Conservation (phyloP, 163 green algal species). For the Scenedesmus sp. region DNA sequence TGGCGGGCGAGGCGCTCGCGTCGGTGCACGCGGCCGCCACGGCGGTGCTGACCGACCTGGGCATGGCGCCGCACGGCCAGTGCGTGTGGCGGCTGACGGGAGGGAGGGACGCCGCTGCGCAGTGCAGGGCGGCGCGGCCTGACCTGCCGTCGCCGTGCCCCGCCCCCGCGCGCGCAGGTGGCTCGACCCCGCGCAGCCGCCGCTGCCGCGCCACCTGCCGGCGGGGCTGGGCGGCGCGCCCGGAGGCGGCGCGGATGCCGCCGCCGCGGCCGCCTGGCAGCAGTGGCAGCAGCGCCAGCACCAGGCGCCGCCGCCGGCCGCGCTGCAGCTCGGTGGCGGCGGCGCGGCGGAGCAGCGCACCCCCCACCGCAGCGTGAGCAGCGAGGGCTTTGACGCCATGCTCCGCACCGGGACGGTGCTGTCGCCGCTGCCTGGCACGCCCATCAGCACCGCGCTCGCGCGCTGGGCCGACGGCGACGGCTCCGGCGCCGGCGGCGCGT, state of each 20-base stretch:
- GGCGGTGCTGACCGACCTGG: background rate
- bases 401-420: too few relatives aligned
- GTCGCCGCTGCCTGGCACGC: too few relatives aligned
- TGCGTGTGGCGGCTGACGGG: background rate
- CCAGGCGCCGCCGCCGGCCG: too few relatives aligned
- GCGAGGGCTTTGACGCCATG: constrained; percentile 14
- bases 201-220: background rate
- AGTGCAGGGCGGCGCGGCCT: background rate
- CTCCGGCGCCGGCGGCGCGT: too few relatives aligned
- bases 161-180: too few relatives aligned
- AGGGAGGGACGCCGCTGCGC: background rate
- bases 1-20: background rate
- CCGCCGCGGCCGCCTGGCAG: too few relatives aligned
- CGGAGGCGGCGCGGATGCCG: too few relatives aligned
- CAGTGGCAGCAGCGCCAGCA: too few relatives aligned
- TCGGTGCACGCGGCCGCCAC: background rate
- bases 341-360: background rate
- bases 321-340: too few relatives aligned
- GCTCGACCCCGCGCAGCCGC: background rate
- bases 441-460: too few relatives aligned
- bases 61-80: background rate
- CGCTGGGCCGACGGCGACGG: too few relatives aligned
- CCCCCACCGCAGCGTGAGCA: background rate
- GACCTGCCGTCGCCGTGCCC: background rate
- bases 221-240: background rate